These are phyloP conservation scores for Colletotrichum tanaceti DNA, from an alignment of 2,329 filamentous ascomycete genomes.

Conservation along the genomic window DNA sequence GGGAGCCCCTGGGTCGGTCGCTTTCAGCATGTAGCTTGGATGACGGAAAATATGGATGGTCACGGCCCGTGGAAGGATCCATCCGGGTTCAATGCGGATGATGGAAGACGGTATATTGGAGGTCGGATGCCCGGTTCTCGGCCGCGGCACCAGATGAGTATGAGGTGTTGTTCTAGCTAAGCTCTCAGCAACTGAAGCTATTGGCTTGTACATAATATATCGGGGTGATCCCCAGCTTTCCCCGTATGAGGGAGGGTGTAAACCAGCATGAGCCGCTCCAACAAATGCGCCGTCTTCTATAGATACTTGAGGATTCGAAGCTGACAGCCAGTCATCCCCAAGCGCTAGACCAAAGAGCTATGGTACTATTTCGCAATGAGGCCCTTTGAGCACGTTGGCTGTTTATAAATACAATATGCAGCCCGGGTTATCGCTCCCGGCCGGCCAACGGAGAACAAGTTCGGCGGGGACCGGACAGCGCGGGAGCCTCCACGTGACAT, in stretches of 20 bases:
- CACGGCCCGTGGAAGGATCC: constrained; percentile 12
- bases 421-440: not conserved
- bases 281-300: not conserved
- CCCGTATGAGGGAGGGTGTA: constrained; percentile 6
- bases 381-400: constrained; percentile 9
- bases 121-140: constrained; percentile 17
- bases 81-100: constrained; percentile 16
- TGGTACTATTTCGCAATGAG: not conserved
- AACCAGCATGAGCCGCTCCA: not conserved
- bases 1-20: constrained; percentile 40
- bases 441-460: not conserved
- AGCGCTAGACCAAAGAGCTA: not conserved
- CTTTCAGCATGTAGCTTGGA: constrained; percentile 41
- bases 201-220: constrained; percentile 39
- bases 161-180: constrained; percentile 22
- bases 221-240: constrained; percentile 14
- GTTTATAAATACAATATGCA: constrained; percentile 18
- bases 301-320: not conserved
- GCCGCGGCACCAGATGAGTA: constrained; percentile 5
- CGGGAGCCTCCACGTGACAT: constrained; percentile 33
- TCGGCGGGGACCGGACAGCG: constrained; percentile 22
- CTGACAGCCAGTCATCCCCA: not conserved
- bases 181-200: constrained; percentile 34
- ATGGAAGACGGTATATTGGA: constrained; percentile 1
- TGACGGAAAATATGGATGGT: constrained; percentile 29